Evolutionary conservation across 352 stramenopile genomes (phyloP).

Genomic region (Phytophthora parvispora): DNA sequence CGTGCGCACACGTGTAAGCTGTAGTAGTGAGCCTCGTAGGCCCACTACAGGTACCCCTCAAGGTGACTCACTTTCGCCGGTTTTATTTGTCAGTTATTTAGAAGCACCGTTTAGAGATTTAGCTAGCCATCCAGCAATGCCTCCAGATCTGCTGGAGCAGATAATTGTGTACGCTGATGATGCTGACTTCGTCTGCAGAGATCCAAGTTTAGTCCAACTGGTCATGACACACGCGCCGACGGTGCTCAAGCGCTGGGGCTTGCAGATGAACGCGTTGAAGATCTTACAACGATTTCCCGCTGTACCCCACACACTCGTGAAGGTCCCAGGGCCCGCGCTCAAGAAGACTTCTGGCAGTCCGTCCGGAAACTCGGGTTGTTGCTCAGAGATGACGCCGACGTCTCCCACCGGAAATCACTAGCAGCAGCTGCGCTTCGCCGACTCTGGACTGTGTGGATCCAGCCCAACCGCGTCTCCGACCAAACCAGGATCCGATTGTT

Average conservation of each 20-base stretch:
- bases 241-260: constrained; percentile 4
- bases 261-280: constrained; percentile 23
- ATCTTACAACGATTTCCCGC: constrained; percentile 6
- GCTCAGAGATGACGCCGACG: constrained; percentile 5
- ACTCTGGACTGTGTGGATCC: constrained; percentile 13
- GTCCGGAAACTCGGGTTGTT: neutral
- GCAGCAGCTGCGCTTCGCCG: constrained; percentile 5
- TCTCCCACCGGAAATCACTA: constrained; percentile 9
- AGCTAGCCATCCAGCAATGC: neutral
- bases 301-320: neutral
- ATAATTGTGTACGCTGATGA: constrained; percentile 11
- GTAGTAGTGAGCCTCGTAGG: too few species aligned
- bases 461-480: neutral
- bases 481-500: constrained; percentile 1
- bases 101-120: constrained; percentile 5
- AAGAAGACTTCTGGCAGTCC: constrained; percentile 15
- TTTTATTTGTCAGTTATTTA: constrained; percentile 14
- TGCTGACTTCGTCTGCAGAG: constrained; percentile 5
- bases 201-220: neutral
- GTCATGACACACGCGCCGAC: neutral
- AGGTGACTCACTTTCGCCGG: constrained; percentile 5
- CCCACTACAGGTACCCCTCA: too few species aligned
- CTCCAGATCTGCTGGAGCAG: neutral
- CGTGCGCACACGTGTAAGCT: too few species aligned
- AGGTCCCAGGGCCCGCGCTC: neutral